phyloP scores from a whole-genome alignment of 2,329 filamentous ascomycete genomes.

The Xylaria sp. region DNA sequence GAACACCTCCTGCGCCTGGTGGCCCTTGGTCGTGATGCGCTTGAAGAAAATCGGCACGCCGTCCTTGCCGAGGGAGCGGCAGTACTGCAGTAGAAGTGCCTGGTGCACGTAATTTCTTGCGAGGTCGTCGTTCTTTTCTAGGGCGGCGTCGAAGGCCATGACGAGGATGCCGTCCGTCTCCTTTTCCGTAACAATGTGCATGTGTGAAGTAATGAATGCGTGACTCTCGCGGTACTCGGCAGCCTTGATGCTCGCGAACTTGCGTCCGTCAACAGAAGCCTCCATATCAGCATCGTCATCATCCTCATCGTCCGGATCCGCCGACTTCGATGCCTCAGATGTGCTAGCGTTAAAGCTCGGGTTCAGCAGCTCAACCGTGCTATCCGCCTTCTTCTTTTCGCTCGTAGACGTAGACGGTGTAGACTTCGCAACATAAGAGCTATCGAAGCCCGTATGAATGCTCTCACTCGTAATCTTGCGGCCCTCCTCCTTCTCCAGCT shows the following conservation, averaged over 20 bases:
- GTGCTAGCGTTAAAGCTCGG: slow-evolving; percentile 45
- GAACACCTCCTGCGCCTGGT: slow-evolving; percentile 88
- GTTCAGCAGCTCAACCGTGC: slow-evolving; percentile 70
- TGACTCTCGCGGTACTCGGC: slow-evolving; percentile 69
- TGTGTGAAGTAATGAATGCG: slow-evolving; percentile 73
- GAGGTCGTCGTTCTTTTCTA: slow-evolving; percentile 69
- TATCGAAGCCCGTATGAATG: slow-evolving; percentile 85
- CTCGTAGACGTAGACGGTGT: slow-evolving; percentile 31
- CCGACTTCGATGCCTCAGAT: slow-evolving; percentile 26
- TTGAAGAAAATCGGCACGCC: slow-evolving; percentile 94
- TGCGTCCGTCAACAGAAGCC: slow-evolving; percentile 69
- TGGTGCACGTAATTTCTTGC: slow-evolving; percentile 88
- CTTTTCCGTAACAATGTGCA: slow-evolving; percentile 70
- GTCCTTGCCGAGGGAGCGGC: slow-evolving; percentile 79
- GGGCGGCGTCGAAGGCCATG: slow-evolving; percentile 83
- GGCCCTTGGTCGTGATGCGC: slow-evolving; percentile 80
- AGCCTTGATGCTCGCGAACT: slow-evolving; percentile 73
- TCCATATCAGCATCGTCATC: slow-evolving; percentile 58
- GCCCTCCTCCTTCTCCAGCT: slow-evolving; percentile 78
- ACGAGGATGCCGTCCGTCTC: slow-evolving; percentile 89
- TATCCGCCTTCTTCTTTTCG: slow-evolving; percentile 42
- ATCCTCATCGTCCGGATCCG: slow-evolving; percentile 54
- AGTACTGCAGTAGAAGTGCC: slow-evolving; percentile 89
- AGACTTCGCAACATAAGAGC: slow-evolving; percentile 60
- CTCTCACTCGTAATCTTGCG: slow-evolving; percentile 92